Evolutionary conservation across 2,329 filamentous ascomycete species (phyloP), one percentile per base, ranked within the genome.

Genomic region (Phialophora chinensis): DNA sequence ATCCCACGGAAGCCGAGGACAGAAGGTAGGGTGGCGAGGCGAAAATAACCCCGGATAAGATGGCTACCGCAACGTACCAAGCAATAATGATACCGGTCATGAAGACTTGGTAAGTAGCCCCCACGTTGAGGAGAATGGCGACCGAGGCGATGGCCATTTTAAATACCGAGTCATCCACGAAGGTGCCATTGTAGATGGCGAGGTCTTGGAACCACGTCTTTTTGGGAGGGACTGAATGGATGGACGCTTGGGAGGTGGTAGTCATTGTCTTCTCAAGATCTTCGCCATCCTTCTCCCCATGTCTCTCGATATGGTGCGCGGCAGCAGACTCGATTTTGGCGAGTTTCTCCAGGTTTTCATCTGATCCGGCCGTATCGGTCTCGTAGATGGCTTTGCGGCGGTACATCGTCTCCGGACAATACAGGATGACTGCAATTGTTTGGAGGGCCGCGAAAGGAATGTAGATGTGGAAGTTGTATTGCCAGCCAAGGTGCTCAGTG

Each of bases 11-110:
- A 1, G 74, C 72, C 2, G 74, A 72, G 55, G 65, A 70, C 65
- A 76, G 72, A 38, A 74, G 72, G 66, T 75, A 75, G 23, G 74
- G 74, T 20, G 73, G 74, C 11, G 69, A 72, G 33, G 71, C 73
- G 53, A 75, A 76, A 47, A 75, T 70, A 42, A 74, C 72, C 12
- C 73, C 74, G 4, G 74, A 67, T 5, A 74, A 70, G 14, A 70
- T 71, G 6, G 70, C 70, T 59, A 74, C 70, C 63, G 71, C 72
- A 25, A 76, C 74, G 54, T 74, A 69, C 72, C 73, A 75, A 17
- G 68, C 66, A 49, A 68, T 69, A 59, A 64, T 69, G 42, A 70
- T 44, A 8, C 67, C 73, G 59, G 74, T 74, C 25, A 74, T 74
- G 50, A 75, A 70, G 66, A 74, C 72, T 25, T 70, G 71, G 56